phyloP scores from a whole-genome alignment of 768 basidiomycete genomes.

The Cyclocybe cylindracea region DNA sequence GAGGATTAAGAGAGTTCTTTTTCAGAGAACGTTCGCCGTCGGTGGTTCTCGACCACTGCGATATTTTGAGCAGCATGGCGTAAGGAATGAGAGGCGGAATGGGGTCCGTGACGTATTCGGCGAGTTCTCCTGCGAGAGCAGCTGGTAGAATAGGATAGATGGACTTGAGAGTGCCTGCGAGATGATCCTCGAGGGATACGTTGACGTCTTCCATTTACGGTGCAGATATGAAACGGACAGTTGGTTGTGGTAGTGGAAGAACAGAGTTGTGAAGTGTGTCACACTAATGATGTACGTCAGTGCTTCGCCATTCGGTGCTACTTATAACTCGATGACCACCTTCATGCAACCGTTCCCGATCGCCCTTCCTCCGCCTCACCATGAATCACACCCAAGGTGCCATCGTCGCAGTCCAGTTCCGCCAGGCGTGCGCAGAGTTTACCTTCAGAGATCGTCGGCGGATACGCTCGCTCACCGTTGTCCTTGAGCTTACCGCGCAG shows the following conservation, averaged over 20 bases:
- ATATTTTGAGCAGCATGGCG: constrained; percentile 54
- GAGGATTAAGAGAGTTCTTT: constrained; percentile 46
- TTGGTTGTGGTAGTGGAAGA: background rate
- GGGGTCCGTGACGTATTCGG: constrained; percentile 35
- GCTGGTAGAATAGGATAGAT: constrained; percentile 47
- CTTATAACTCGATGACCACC: no score
- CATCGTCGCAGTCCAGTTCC: constrained; percentile 34
- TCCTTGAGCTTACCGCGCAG: constrained; percentile 53
- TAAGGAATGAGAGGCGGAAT: constrained; percentile 60
- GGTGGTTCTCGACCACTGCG: constrained; percentile 67
- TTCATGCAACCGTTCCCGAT: no score
- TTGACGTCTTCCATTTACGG: constrained; percentile 40
- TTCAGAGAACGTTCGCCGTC: constrained; percentile 41
- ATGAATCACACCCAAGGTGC: constrained; percentile 21
- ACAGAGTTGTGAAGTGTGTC: background rate
- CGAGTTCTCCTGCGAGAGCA: constrained; percentile 42
- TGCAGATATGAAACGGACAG: constrained; percentile 7
- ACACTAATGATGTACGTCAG: background rate
- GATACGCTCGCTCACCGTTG: constrained; percentile 29
- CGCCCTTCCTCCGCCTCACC: constrained; percentile 5
- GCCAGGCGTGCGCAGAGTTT: constrained; percentile 43
- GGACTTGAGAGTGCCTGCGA: constrained; percentile 48
- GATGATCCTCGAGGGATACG: constrained; percentile 70
- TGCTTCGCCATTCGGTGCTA: background rate
- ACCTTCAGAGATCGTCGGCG: constrained; percentile 35